phyloP scores from a whole-genome alignment of 75 land plant species.

The Selaginella moellendorffii region DNA sequence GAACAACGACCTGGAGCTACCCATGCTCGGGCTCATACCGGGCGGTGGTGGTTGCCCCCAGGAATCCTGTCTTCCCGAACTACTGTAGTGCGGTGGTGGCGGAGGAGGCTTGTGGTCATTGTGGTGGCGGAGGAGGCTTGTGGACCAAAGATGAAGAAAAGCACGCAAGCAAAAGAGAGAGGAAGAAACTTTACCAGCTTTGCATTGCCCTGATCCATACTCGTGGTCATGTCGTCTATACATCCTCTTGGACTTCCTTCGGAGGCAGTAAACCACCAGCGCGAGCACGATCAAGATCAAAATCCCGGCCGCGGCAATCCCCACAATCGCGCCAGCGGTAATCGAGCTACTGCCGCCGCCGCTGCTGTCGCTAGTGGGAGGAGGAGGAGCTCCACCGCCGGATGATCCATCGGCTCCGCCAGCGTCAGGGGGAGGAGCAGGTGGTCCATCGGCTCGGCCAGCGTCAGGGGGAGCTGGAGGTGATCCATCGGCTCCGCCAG shows the following conservation, averaged over 20 bases:
- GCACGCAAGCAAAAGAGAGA: too few species aligned
- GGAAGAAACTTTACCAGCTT: too few species aligned
- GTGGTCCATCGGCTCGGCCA: neutral
- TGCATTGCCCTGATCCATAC: neutral
- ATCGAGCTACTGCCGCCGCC: too few species aligned
- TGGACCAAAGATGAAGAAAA: too few species aligned
- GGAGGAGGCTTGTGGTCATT: neutral
- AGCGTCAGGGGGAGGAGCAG: neutral
- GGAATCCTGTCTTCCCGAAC: neutral
- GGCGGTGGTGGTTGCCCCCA: constrained; percentile 13
- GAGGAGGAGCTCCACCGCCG: too few species aligned
- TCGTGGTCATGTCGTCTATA: neutral
- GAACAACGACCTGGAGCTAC: constrained; percentile 34
- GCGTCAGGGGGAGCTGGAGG: neutral
- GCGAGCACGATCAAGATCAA: neutral
- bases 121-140: neutral
- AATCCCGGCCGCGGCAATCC: neutral
- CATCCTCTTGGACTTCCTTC: neutral
- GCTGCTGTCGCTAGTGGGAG: too few species aligned
- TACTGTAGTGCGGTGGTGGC: neutral
- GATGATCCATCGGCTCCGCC: neutral
- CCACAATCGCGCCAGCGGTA: too few species aligned
- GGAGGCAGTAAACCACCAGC: neutral
- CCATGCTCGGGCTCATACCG: constrained; percentile 20
- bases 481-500: neutral